These are phyloP conservation scores for Boletus pseudo-olivaceus DNA, from an alignment of 768 basidiomycete species.

Conservation along the genomic window DNA sequence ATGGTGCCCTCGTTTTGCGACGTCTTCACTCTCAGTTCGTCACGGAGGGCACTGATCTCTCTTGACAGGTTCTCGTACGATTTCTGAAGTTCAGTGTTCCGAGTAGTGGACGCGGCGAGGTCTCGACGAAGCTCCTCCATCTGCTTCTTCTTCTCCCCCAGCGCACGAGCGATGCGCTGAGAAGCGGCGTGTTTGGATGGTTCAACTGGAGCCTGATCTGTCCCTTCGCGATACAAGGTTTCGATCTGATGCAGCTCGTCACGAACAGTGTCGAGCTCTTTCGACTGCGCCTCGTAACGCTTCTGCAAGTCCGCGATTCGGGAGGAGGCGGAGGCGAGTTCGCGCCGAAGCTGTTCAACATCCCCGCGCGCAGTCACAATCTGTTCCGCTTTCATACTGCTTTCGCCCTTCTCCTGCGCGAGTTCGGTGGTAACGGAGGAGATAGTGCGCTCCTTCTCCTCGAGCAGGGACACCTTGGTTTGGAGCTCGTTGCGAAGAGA, in stretches of 20 bases:
- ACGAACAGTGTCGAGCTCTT: background rate
- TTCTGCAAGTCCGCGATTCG: background rate
- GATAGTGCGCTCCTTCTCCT: conserved; percentile 1
- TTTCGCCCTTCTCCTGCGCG: background rate
- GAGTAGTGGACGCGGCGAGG: background rate
- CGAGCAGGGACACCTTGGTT: background rate
- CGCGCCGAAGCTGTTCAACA: background rate
- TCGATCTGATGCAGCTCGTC: background rate
- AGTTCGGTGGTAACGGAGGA: background rate
- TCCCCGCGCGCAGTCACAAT: background rate
- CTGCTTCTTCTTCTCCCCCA: background rate
- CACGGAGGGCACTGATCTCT: background rate
- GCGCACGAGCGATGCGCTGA: background rate
- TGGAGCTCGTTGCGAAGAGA: background rate
- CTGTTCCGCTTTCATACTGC: background rate
- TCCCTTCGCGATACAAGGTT: background rate
- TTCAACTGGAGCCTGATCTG: background rate
- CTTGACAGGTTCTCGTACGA: background rate
- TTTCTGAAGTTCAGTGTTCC: conserved; percentile 1
- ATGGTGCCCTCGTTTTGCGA: background rate
- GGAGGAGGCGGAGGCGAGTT: background rate
- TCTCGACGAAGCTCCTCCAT: conserved; percentile 3
- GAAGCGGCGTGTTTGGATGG: background rate
- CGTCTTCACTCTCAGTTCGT: conserved; percentile 2
- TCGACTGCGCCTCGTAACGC: background rate